Evolutionary conservation across 2,329 filamentous ascomycete species (phyloP).

Genomic region (Fusarium sp.): DNA sequence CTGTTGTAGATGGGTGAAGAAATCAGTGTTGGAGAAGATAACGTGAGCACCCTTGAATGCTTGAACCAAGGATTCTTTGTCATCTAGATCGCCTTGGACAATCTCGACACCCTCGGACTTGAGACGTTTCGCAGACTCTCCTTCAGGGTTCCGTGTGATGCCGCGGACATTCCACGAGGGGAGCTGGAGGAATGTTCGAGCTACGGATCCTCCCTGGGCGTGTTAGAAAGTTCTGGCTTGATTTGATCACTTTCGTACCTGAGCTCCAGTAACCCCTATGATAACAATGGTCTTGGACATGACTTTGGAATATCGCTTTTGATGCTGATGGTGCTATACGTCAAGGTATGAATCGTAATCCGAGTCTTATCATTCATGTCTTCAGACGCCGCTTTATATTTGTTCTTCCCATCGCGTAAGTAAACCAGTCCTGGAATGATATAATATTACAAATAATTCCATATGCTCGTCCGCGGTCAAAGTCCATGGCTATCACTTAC

Average conservation of each 20-base stretch:
- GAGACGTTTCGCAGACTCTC: background rate
- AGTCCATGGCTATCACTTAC: background rate
- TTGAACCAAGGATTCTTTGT: background rate
- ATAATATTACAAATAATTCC: fast-evolving
- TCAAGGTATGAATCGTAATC: fast-evolving
- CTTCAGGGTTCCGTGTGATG: background rate
- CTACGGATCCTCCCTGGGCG: background rate
- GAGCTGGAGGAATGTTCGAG: background rate
- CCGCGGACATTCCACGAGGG: background rate
- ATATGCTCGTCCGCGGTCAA: background rate
- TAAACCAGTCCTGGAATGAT: fast-evolving
- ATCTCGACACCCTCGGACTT: background rate
- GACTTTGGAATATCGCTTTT: no score
- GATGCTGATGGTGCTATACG: background rate
- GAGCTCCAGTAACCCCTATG: background rate
- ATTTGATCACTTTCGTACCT: fast-evolving
- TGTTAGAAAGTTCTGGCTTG: fast-evolving
- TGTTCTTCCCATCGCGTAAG: fast-evolving
- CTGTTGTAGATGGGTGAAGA: background rate
- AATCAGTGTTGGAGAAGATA: background rate
- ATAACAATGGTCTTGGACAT: background rate
- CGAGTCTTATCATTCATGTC: background rate
- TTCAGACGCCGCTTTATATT: fast-evolving
- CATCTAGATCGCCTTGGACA: background rate
- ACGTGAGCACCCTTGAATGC: background rate